Conservation (phyloP, 2,329 filamentous ascomycete genomes). For the Ilyonectria mors-panacis region DNA sequence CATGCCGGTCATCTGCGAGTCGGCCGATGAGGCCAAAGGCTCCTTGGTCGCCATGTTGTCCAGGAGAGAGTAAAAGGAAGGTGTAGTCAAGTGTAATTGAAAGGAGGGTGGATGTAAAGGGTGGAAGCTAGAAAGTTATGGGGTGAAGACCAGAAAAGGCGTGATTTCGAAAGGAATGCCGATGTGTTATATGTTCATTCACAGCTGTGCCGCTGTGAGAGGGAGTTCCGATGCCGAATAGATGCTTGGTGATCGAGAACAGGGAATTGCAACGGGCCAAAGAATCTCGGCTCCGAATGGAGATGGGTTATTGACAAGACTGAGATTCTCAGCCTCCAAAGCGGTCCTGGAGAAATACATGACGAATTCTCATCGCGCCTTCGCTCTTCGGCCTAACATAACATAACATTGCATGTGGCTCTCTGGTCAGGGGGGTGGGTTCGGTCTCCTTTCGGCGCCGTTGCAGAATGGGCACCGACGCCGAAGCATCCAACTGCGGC, state of each 20-base stretch:
- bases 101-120: neutral
- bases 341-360: neutral
- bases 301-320: neutral
- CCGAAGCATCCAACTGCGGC: neutral
- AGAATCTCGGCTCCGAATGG: constrained; percentile 13
- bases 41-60: constrained; percentile 24
- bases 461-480: neutral
- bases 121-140: constrained; percentile 9
- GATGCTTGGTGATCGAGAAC: constrained; percentile 8
- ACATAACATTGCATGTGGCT: too few relatives aligned
- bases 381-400: constrained; percentile 3
- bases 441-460: neutral
- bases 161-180: neutral
- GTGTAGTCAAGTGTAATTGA: neutral
- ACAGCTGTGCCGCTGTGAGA: neutral
- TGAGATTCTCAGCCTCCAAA: neutral
- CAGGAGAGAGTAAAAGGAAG: neutral
- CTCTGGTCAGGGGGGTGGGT: neutral
- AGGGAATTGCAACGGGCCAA: neutral
- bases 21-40: constrained; percentile 28
- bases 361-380: constrained; percentile 5
- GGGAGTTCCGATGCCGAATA: constrained; percentile 13
- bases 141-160: neutral
- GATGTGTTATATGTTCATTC: neutral
- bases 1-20: constrained; percentile 32